Conservation (phyloP, 2,329 filamentous ascomycete species). For the Alternaria ethzedia region DNA sequence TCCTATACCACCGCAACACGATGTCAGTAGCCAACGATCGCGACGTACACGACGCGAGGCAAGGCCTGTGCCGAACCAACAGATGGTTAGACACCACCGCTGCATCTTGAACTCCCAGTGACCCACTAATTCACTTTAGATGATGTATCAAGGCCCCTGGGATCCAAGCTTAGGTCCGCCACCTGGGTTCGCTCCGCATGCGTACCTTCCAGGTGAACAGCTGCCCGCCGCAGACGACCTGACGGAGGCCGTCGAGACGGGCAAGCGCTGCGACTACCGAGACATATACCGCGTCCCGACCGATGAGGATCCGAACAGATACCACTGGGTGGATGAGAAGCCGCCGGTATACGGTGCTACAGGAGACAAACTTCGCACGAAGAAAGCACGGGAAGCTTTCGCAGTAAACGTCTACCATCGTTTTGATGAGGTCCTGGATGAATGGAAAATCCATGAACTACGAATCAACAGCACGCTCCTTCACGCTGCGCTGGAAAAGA, state of each 20-base stretch:
- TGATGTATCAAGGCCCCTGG: neutral
- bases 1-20: neutral
- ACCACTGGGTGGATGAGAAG: conserved; percentile 13
- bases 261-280: conserved; percentile 13
- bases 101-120: neutral
- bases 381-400: conserved; percentile 20
- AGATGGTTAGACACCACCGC: neutral
- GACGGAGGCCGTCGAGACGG: conserved; percentile 15
- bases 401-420: conserved; percentile 13
- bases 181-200: neutral
- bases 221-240: conserved; percentile 5
- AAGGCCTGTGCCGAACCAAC: neutral
- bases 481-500: conserved; percentile 60
- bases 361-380: conserved; percentile 10
- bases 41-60: neutral
- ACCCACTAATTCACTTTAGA: neutral
- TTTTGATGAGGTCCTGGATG: conserved; percentile 6
- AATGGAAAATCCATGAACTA: conserved; percentile 11
- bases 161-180: neutral
- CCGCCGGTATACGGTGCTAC: neutral
- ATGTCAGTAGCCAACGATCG: neutral
- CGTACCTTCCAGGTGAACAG: neutral
- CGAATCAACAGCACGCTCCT: conserved; percentile 65
- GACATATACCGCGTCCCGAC: conserved; percentile 10
- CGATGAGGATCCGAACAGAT: conserved; percentile 4